Conservation (phyloP, 768 basidiomycete species). For the Hygrocybe punicea region DNA sequence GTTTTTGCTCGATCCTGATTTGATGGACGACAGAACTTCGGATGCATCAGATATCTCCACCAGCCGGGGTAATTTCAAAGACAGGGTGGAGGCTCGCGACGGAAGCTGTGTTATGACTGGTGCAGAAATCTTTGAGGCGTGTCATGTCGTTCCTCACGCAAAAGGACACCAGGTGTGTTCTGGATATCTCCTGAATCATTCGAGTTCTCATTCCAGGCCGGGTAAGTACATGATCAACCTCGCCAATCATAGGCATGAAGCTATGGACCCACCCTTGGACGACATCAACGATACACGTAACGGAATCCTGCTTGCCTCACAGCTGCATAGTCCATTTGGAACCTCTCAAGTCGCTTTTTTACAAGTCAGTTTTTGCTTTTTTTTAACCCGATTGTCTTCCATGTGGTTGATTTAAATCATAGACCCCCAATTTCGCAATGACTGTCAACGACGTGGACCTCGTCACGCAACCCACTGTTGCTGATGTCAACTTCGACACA, state of each 20-base stretch:
- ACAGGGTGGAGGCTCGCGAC: constrained; percentile 1
- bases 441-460: constrained; percentile 14
- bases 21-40: constrained; percentile 15
- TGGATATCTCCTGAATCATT: not conserved
- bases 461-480: not conserved
- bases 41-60: constrained; percentile 11
- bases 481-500: not conserved
- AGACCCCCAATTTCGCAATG: constrained; percentile 14
- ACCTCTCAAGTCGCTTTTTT: constrained; percentile 6
- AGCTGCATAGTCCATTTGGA: constrained; percentile 4
- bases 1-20: constrained; percentile 10
- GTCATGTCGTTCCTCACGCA: constrained; percentile 10
- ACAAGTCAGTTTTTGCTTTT: constrained; percentile 3
- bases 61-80: not conserved
- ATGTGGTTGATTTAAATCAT: not conserved
- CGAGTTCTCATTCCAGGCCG: constrained; percentile 7
- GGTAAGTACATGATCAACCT: constrained; percentile 9
- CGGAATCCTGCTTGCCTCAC: constrained; percentile 8
- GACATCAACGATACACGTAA: constrained; percentile 9
- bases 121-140: not conserved
- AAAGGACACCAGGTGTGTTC: constrained; percentile 9
- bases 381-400: not conserved
- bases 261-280: constrained; percentile 4
- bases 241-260: constrained; percentile 3
- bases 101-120: constrained; percentile 7